phyloP scores from a whole-genome alignment of 352 stramenopile species.

The Globisporangium echinulatum region DNA sequence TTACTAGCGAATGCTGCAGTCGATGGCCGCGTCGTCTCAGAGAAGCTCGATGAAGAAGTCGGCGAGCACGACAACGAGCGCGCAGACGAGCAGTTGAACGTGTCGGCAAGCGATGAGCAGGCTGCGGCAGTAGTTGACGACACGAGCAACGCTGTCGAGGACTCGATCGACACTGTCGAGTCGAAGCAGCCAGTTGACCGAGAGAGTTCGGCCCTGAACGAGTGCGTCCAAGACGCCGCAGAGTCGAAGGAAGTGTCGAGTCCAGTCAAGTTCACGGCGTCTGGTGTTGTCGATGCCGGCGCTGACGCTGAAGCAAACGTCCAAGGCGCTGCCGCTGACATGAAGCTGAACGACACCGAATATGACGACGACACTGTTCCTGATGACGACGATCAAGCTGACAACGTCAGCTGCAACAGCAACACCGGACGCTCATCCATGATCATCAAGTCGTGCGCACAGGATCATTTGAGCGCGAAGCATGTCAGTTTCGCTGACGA shows the following conservation, averaged over 20 bases:
- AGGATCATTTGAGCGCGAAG: not conserved
- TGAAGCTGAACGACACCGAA: not conserved
- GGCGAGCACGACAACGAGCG: not conserved
- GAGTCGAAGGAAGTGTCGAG: not conserved
- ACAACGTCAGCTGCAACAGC: too few relatives aligned
- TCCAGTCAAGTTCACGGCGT: too few relatives aligned
- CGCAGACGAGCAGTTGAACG: too few relatives aligned
- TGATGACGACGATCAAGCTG: not conserved
- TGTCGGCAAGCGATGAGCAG: too few relatives aligned
- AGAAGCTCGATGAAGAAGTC: not conserved
- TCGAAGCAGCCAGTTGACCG: too few relatives aligned
- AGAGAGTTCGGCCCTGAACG: too few relatives aligned
- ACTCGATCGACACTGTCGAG: not conserved
- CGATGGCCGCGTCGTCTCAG: too few relatives aligned
- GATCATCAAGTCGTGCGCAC: too few relatives aligned
- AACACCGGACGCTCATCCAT: too few relatives aligned
- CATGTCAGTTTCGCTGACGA: not conserved
- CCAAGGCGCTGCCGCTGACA: not conserved
- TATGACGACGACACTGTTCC: not conserved
- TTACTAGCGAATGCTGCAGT: not conserved
- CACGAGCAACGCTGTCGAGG: not conserved
- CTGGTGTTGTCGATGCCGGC: not conserved
- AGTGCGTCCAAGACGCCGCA: not conserved
- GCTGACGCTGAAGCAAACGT: not conserved
- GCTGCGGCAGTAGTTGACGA: not conserved